A percentile compares a stretch with the other conserved stretches of the same genome.
Conservation (phyloP, 192 early-diverging fungal genomes). For the Cladochytrium replicatum region DNA sequence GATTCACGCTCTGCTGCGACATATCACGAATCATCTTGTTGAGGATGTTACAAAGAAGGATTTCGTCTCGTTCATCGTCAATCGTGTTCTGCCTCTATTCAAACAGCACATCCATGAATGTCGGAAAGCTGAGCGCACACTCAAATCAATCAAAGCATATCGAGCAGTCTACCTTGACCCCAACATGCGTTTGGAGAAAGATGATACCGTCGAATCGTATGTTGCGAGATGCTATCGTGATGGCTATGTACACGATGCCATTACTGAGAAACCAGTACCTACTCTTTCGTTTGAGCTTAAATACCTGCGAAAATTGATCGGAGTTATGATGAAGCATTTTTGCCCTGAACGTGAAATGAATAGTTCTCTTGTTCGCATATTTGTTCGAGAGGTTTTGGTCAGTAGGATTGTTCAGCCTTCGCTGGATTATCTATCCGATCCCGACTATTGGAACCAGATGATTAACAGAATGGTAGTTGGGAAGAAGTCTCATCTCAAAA, state of each 20-base stretch:
- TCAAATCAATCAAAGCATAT: conserved; percentile 16
- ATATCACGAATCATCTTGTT: too few relatives aligned
- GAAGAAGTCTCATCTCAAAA: not conserved
- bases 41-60: too few relatives aligned
- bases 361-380: conserved; percentile 44
- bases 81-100: conserved; percentile 55
- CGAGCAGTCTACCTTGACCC: conserved; percentile 22
- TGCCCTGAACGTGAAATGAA: conserved; percentile 46
- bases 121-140: conserved; percentile 43
- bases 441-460: conserved; percentile 80
- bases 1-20: too few relatives aligned
- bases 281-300: conserved; percentile 16
- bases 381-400: conserved; percentile 68
- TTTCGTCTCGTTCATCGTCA: conserved; percentile 46
- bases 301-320: conserved; percentile 54
- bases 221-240: conserved; percentile 45
- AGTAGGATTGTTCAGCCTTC: conserved; percentile 60
- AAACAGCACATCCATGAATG: conserved; percentile 61
- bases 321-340: conserved; percentile 54
- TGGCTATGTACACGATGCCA: conserved; percentile 48
- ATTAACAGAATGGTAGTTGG: conserved; percentile 40
- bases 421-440: conserved; percentile 59
- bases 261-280: conserved; percentile 12
- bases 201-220: conserved; percentile 45
- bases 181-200: conserved; percentile 37